Evolutionary conservation across 192 early-diverging fungal species (phyloP), one percentile per base, ranked within the genome.

Genomic region (Gaertneriomyces semiglobifer): DNA sequence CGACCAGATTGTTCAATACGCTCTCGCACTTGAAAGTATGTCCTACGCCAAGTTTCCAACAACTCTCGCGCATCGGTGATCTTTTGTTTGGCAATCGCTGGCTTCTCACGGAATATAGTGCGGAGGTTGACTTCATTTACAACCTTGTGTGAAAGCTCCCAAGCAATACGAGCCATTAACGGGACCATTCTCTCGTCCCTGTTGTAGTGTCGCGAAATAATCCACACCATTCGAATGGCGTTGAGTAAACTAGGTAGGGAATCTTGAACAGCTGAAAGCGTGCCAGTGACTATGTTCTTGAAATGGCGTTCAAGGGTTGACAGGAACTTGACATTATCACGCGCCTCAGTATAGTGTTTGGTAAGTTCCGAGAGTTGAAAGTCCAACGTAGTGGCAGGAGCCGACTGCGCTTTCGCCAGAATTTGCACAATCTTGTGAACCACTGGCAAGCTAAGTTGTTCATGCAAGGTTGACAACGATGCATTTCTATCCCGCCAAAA

Each of bases 211-310:
- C 85, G 63, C 8, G 85, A 86, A 58, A 86, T 86, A 58, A 86
- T 86, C 85, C 85, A 86, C 10, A 86, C 85, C 85, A 86, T 86
- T 6, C 85, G 71, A 45, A 86, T 83, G 0, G 85, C 79, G 58
- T 86, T 86, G 68, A 86, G 73, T 11, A 86, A 69, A 5, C 72
- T 76, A 40, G 81, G 77, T 6, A 86, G 68, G 1, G 85, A 83
- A 63, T 86, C 85, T 67, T 76, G 72, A 3, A 86, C 81, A 45
- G 77, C 79, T 19, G 48, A 55, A 14, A 86, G 71, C 38, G 77
- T 78, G 16, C 81, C 85, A 6, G 73, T 77, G 16, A 81, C 69
- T 44, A 86, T 81, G 53, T 81, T 83, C 65, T 86, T 86, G 60
- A 86, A 86, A 46, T 85, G 85, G 9, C 85, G 74, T 66, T 86